Evolutionary conservation across 2,329 filamentous ascomycete species (phyloP).

Genomic region (Reticulascus tulasneorum): DNA sequence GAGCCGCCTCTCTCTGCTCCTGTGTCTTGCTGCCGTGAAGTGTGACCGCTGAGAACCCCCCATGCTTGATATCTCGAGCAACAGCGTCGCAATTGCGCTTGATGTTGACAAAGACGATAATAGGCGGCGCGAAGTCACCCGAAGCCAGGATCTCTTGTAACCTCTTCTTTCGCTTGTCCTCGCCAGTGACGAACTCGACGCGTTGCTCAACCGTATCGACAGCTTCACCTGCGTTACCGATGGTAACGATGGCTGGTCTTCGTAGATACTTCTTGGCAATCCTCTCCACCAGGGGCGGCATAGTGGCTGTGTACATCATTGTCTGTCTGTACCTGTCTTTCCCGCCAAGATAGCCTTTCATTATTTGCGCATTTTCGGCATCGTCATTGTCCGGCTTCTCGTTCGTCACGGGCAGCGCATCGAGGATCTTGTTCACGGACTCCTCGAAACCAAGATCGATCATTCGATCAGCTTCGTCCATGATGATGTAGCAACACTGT

Average conservation of each 20-base stretch:
- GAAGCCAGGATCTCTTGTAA: constrained; percentile 85
- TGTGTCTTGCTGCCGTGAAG: constrained; percentile 96
- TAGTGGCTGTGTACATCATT: constrained; percentile 99
- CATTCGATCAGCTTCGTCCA: constrained; percentile 99
- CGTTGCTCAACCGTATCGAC: constrained; percentile 98
- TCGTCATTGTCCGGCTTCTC: constrained; percentile 93
- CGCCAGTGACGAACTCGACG: constrained; percentile 83
- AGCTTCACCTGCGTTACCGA: constrained; percentile 90
- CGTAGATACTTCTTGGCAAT: constrained; percentile 97
- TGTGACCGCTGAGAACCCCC: constrained; percentile 87
- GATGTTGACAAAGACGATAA: constrained; percentile 99
- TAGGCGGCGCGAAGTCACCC: constrained; percentile 76
- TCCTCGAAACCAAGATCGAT: constrained; percentile 98
- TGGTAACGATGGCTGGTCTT: constrained; percentile 87
- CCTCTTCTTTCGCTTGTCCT: constrained; percentile 95
- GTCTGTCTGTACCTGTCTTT: constrained; percentile 87
- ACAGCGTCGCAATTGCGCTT: constrained; percentile 97
- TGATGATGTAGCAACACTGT: constrained; percentile 98
- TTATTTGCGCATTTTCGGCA: constrained; percentile 80
- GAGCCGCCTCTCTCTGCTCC: constrained; percentile 91
- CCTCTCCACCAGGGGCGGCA: constrained; percentile 87
- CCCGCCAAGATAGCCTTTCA: constrained; percentile 73
- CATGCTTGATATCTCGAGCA: constrained; percentile 87
- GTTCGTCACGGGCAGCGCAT: constrained; percentile 86
- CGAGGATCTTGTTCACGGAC: constrained; percentile 93